Conservation (phyloP, 306 rosid genomes). For the Vicia faba region DNA sequence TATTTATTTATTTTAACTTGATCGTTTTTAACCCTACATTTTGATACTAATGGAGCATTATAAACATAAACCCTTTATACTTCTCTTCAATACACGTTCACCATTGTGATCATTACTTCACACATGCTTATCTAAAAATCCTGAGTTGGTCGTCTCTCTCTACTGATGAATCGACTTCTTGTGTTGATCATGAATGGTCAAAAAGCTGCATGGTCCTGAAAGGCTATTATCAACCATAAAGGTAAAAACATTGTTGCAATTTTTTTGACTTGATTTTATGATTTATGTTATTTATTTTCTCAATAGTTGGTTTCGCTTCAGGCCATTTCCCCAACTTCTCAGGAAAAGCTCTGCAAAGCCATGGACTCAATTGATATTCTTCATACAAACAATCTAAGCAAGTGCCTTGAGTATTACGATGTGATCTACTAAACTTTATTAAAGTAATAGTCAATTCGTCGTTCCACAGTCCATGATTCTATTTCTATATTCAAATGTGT, state of each 20-base stretch:
- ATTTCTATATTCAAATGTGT: too few relatives aligned
- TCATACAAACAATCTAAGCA: constrained; percentile 52
- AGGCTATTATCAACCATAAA: constrained; percentile 71
- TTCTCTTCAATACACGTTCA: too few relatives aligned
- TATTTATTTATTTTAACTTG: too few relatives aligned
- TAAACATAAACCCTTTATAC: too few relatives aligned
- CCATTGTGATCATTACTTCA: too few relatives aligned
- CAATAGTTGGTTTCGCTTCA: constrained; percentile 50
- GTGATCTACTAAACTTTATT: neutral
- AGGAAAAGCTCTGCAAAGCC: constrained; percentile 73
- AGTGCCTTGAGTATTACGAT: constrained; percentile 38
- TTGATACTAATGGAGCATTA: too few relatives aligned
- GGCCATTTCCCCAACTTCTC: constrained; percentile 80
- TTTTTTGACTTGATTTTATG: constrained; percentile 35
- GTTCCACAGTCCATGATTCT: too few relatives aligned
- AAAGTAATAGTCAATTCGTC: too few relatives aligned
- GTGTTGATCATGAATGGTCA: constrained; percentile 42
- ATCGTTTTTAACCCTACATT: too few relatives aligned
- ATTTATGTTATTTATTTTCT: constrained; percentile 37
- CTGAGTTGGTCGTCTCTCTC: too few relatives aligned
- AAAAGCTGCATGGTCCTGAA: constrained; percentile 52
- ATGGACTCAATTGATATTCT: constrained; percentile 57
- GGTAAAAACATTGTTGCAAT: constrained; percentile 48
- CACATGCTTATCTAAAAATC: too few relatives aligned
- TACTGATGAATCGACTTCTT: constrained; percentile 33